Evolutionary conservation across 2,329 filamentous ascomycete genomes (phyloP).

Genomic region (Nannizziopsis arthrosporioides): DNA sequence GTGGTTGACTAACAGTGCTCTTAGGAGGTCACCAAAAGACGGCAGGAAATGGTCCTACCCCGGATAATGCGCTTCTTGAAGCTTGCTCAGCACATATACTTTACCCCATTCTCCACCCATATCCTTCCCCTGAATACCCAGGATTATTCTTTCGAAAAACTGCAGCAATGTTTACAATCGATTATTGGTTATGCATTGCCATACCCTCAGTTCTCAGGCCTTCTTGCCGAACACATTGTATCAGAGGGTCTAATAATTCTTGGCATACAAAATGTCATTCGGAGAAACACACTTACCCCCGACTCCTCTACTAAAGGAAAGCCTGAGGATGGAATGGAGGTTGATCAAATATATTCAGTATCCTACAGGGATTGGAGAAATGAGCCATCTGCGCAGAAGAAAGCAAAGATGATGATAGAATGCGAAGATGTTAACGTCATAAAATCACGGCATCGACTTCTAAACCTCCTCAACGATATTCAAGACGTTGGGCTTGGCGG

Average conservation of each 20-base stretch:
- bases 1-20: neutral
- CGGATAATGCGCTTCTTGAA: conserved; percentile 27
- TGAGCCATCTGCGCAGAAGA: conserved; percentile 21
- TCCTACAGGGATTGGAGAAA: conserved; percentile 30
- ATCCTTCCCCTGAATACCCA: conserved; percentile 25
- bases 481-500: conserved; percentile 46
- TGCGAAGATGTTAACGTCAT: conserved; percentile 22
- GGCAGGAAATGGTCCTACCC: conserved; percentile 21
- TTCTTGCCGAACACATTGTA: conserved; percentile 36
- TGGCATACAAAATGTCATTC: conserved; percentile 24
- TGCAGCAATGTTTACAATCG: conserved; percentile 36
- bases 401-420: conserved; percentile 26
- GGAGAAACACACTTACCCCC: neutral
- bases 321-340: conserved; percentile 27
- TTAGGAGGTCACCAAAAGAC: conserved; percentile 20
- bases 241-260: conserved; percentile 35
- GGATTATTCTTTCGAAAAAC: conserved; percentile 25
- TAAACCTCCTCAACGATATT: conserved; percentile 35
- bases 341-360: conserved; percentile 27
- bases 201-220: conserved; percentile 30
- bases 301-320: neutral
- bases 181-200: conserved; percentile 39
- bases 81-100: conserved; percentile 29
- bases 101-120: conserved; percentile 26
- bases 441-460: conserved; percentile 25